Evolutionary conservation across 1,284 basidiomycete genomes (phyloP).

Genomic region (Athelia sp.): DNA sequence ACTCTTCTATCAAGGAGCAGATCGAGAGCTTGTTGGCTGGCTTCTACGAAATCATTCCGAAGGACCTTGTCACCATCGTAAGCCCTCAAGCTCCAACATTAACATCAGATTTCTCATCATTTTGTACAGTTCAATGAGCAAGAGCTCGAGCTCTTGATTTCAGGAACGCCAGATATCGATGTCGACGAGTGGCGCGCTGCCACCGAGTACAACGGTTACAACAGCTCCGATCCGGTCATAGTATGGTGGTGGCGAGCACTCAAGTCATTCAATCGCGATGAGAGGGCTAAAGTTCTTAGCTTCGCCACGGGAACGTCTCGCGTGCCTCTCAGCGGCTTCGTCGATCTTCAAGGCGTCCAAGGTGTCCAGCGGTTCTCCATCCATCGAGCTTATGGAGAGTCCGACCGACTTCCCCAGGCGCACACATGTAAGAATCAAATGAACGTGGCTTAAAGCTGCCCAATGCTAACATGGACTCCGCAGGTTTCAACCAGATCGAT

Average conservation of each 20-base stretch:
- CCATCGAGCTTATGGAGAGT: conserved; percentile 85
- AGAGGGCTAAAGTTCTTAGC: conserved; percentile 92
- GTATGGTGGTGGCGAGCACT: conserved; percentile 99
- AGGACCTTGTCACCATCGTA: conserved; percentile 77
- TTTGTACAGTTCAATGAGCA: conserved; percentile 86
- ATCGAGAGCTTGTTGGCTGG: conserved; percentile 88
- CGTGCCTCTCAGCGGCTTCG: conserved; percentile 92
- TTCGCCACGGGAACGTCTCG: conserved; percentile 95
- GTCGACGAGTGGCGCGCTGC: conserved; percentile 98
- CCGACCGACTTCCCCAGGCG: conserved; percentile 83
- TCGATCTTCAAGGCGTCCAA: conserved; percentile 90
- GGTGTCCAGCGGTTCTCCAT: conserved; percentile 97
- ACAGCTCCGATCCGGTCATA: conserved; percentile 87
- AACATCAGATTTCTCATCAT: conserved; percentile 17
- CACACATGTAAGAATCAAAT: conserved; percentile 72
- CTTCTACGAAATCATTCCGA: conserved; percentile 95
- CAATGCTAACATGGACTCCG: conserved; percentile 7
- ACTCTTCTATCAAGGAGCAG: conserved; percentile 95
- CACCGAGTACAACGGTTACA: conserved; percentile 87
- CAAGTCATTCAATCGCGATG: conserved; percentile 95
- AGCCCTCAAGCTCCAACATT: conserved; percentile 21
- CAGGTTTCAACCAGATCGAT: conserved; percentile 85
- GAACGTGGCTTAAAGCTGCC: conserved; percentile 3
- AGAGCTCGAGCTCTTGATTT: conserved; percentile 96
- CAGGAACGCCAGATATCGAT: conserved; percentile 97